Conservation (phyloP, 805 yeast genomes). For the Brettanomyces bruxellensis region DNA sequence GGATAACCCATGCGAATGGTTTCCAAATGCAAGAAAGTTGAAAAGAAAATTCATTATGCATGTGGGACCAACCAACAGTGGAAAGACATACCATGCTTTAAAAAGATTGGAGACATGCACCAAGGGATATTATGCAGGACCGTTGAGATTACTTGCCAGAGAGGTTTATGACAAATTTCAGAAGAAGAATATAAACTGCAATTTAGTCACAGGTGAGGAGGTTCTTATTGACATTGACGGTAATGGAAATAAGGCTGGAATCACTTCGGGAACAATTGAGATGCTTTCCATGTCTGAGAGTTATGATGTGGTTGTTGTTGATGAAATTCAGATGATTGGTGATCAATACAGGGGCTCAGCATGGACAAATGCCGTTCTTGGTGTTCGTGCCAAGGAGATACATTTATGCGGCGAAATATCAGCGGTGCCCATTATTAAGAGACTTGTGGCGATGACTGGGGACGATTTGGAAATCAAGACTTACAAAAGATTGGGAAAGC, state of each 20-base stretch:
- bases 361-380: constrained; percentile 87
- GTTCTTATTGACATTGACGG: constrained; percentile 62
- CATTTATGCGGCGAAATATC: constrained; percentile 93
- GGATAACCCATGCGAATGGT: constrained; percentile 66
- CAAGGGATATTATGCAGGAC: constrained; percentile 91
- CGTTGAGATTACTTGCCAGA: constrained; percentile 79
- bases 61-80: constrained; percentile 96
- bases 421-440: constrained; percentile 57
- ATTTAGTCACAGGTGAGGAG: constrained; percentile 93
- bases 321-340: constrained; percentile 92
- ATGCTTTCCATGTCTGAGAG: constrained; percentile 67
- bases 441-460: constrained; percentile 60
- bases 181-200: constrained; percentile 58
- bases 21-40: constrained; percentile 73
- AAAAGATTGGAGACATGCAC: constrained; percentile 53
- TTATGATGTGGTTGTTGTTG: constrained; percentile 84
- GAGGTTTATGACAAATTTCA: constrained; percentile 84
- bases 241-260: constrained; percentile 61
- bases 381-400: constrained; percentile 75
- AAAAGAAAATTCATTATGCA: constrained; percentile 81
- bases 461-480: constrained; percentile 65
- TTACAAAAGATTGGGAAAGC: constrained; percentile 68
- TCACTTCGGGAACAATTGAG: constrained; percentile 87
- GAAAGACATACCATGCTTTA: constrained; percentile 83
- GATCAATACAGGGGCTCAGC: constrained; percentile 81